Evolutionary conservation across 2,329 filamentous ascomycete species (phyloP).

Genomic region (Xylaria sp.): DNA sequence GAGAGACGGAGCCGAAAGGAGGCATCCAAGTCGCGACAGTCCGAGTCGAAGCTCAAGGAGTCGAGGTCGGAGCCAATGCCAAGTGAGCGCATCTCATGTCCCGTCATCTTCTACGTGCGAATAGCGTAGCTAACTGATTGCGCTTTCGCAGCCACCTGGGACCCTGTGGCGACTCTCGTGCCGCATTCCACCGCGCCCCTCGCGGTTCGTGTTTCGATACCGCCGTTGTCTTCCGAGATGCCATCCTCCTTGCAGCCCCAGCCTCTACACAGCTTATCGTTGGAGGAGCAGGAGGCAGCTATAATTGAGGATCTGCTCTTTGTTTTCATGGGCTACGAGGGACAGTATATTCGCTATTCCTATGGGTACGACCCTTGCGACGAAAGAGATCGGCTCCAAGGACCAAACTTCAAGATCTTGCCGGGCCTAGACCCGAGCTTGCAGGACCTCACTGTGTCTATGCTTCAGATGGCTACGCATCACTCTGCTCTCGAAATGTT

Average conservation of each 20-base stretch:
- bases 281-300: slow-evolving; percentile 78
- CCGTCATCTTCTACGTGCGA: neutral
- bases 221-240: slow-evolving; percentile 70
- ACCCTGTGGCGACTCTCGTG: slow-evolving; percentile 70
- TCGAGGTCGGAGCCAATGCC: slow-evolving; percentile 43
- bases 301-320: slow-evolving; percentile 89
- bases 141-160: slow-evolving; percentile 53
- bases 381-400: slow-evolving; percentile 80
- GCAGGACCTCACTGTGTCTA: slow-evolving; percentile 77
- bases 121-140: slow-evolving; percentile 26
- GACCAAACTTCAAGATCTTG: slow-evolving; percentile 73
- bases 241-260: slow-evolving; percentile 64
- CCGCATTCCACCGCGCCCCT: slow-evolving; percentile 54
- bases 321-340: slow-evolving; percentile 97
- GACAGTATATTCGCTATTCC: slow-evolving; percentile 88
- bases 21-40: slow-evolving; percentile 37
- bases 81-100: slow-evolving; percentile 37
- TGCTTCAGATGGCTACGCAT: slow-evolving; percentile 91
- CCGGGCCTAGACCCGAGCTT: slow-evolving; percentile 86
- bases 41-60: slow-evolving; percentile 43
- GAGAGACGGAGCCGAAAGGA: slow-evolving; percentile 37
- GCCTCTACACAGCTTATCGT: slow-evolving; percentile 62
- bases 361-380: slow-evolving; percentile 76
- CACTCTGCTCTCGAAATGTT: slow-evolving; percentile 89
- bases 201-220: slow-evolving; percentile 48